phyloP scores from a whole-genome alignment of 257 asterid species.

The Primulina eburnea region DNA sequence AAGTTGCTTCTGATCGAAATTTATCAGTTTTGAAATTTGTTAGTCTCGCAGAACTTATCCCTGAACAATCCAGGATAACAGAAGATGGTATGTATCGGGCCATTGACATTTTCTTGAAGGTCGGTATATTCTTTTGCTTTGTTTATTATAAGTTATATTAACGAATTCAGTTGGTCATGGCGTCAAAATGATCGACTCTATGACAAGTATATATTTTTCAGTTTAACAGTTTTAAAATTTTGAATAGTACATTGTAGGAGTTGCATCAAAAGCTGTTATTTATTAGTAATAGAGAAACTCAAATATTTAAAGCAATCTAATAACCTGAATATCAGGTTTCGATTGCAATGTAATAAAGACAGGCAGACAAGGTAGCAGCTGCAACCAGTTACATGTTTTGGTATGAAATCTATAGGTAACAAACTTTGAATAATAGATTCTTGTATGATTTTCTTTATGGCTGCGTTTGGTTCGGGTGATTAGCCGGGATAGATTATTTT shows the following conservation, averaged over 20 bases:
- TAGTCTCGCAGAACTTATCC: conserved; percentile 59
- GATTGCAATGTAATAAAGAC: no score
- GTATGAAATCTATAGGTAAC: background rate
- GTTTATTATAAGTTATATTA: background rate
- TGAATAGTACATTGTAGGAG: background rate
- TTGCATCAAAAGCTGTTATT: background rate
- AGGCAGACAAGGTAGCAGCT: background rate
- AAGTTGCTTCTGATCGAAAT: conserved; percentile 66
- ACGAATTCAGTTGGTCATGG: background rate
- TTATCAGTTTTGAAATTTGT: conserved; percentile 52
- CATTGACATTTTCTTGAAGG: conserved; percentile 87
- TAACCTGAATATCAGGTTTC: background rate
- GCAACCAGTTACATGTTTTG: background rate
- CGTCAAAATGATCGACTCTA: no score
- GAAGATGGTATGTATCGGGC: conserved; percentile 92
- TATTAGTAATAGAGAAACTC: background rate
- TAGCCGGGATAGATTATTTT: no score
- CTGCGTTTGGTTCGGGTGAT: no score
- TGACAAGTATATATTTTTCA: no score
- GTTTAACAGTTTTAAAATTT: no score
- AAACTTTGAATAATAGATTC: background rate
- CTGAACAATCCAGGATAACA: conserved; percentile 57
- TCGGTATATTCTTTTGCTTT: conserved; percentile 17
- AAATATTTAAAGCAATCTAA: background rate
- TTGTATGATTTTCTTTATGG: background rate